A percentile compares a stretch with the other conserved stretches of the same genome.
phyloP scores from a whole-genome alignment of 805 yeast species.

The Nakazawaea siamensis region DNA sequence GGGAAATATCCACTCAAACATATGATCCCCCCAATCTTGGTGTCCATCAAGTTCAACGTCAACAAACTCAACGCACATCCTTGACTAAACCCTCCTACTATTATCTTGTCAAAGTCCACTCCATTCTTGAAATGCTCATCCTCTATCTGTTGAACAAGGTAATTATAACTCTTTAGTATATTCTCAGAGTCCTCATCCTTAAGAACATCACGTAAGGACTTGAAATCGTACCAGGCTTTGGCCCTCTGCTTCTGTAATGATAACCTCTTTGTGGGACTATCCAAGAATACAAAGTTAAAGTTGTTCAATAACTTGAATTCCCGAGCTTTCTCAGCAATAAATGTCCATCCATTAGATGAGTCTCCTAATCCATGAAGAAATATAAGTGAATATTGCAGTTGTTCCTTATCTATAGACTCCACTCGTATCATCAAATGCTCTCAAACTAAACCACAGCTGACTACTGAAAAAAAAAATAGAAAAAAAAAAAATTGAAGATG shows the following conservation, averaged over 20 bases:
- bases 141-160: slow-evolving; percentile 2
- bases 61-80: slow-evolving; percentile 11
- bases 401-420: slow-evolving; percentile 7
- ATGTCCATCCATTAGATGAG: slow-evolving; percentile 10
- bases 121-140: slow-evolving; percentile 7
- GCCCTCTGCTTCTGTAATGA: slow-evolving; percentile 8
- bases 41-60: slow-evolving; percentile 2
- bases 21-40: slow-evolving; percentile 9
- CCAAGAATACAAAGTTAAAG: slow-evolving; percentile 10
- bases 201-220: slow-evolving; percentile 6
- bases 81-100: slow-evolving; percentile 12
- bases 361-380: slow-evolving; percentile 12
- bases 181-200: slow-evolving; percentile 8
- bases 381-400: slow-evolving; percentile 9
- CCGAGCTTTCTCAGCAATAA: slow-evolving; percentile 8
- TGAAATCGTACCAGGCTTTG: slow-evolving; percentile 11
- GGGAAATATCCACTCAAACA: slow-evolving; percentile 11
- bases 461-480: too few species aligned
- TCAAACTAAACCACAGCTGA: too few species aligned
- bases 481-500: too few species aligned
- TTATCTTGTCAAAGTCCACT: slow-evolving; percentile 8
- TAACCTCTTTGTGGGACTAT: slow-evolving; percentile 9
- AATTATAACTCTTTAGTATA: slow-evolving; percentile 6
- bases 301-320: slow-evolving; percentile 9
- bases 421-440: slow-evolving; percentile 11